Base-by-base conservation (phyloP, 106 monocot genomes). In the Dendrobium chrysotoxum region DNA sequence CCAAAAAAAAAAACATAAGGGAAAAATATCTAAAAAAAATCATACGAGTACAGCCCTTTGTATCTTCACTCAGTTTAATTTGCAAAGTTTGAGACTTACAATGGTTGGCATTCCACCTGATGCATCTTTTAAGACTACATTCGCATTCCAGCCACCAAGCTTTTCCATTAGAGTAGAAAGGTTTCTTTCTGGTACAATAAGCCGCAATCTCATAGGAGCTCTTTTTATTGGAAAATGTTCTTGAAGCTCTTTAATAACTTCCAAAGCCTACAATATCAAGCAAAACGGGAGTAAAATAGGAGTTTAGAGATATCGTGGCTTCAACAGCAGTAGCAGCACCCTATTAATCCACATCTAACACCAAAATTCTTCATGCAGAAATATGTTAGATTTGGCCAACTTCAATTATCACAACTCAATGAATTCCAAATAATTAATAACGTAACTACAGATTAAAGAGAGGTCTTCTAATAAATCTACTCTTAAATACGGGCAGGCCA, bases 171-270 rank as follows among this genome's bases (percentile, higher is more conserved):
- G 83, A 80, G 66, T 28, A 72, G 93, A 44, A 73, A 88, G 78
- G 75, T 83, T 80, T 44, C 75, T 78, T 39, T 90, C 88, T 35
- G 95, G 88, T 64, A 93, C 53, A 57, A 88, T 80, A 79, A 99
- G 78, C 15, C 95, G 86, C 55, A 99, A 68, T 77, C 87, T 89
- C 99, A 95, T 91, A 35, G 95, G 93, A 39, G 92, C 88, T 67
- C 99, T 86, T 86, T 88, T 95, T 78, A 99, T 95, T 16, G 99
- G 95, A 40, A 85, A 99, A 76, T 91, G 92, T 83, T 99, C 89
- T 78, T 91, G 85, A 81, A 99, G 91, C 79, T 99, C 90, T 46
- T 84, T 88, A 61, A 95, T 93, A 82, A 99, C 88, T 81, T 95
- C 91, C 54, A 99, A 84, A 53, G 99, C 99, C 98, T 98, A 79